Conservation (phyloP, 192 early-diverging fungal genomes). For the Backusella parvicylindrica region DNA sequence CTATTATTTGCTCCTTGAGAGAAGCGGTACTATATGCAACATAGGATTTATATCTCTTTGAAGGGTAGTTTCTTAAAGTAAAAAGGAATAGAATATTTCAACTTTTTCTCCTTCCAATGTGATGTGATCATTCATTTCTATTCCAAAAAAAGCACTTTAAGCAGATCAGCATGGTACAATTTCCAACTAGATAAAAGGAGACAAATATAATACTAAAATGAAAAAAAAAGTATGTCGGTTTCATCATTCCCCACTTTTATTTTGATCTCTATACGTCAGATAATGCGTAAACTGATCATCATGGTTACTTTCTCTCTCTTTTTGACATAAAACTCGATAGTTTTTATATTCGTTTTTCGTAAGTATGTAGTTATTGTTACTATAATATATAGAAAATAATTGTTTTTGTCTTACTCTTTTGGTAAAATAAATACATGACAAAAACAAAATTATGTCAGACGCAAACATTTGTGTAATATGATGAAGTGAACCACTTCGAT, state of each 20-base stretch:
- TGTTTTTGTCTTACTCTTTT: too few relatives aligned
- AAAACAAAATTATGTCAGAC: not conserved
- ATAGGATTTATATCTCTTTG: too few relatives aligned
- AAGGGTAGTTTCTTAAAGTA: too few relatives aligned
- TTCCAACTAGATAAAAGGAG: not conserved
- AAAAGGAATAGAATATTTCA: too few relatives aligned
- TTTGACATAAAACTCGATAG: not conserved
- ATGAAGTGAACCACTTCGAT: not conserved
- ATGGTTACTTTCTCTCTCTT: not conserved
- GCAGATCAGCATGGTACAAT: not conserved
- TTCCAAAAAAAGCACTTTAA: not conserved
- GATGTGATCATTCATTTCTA: not conserved
- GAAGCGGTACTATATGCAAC: too few relatives aligned
- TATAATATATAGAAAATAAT: too few relatives aligned
- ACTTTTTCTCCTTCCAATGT: not conserved
- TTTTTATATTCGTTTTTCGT: not conserved
- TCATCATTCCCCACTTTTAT: not conserved
- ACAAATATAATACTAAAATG: not conserved
- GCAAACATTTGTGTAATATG: not conserved
- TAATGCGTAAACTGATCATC: not conserved
- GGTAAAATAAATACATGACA: not conserved
- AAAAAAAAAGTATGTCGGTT: not conserved
- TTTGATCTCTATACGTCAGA: not conserved
- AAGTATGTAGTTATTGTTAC: not conserved
- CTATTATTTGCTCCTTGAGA: too few relatives aligned